Percentiles rank a stretch among this genome's conserved stretches.
Evolutionary conservation across 2,329 filamentous ascomycete species (phyloP).

Genomic region (Penicillium verrucosum): DNA sequence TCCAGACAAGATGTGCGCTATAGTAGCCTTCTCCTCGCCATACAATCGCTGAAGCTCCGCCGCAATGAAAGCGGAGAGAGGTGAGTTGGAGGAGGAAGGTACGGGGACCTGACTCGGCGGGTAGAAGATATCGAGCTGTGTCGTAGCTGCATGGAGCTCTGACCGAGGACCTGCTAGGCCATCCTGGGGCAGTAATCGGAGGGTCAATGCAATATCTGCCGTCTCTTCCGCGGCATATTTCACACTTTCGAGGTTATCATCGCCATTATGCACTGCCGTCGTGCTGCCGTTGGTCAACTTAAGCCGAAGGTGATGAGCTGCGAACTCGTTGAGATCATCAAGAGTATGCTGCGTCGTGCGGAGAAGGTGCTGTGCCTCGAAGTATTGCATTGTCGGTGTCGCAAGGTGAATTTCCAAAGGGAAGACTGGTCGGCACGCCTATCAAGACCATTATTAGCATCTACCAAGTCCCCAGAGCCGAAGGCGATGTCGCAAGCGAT

Average conservation of each 20-base stretch:
- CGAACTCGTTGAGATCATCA: constrained; percentile 82
- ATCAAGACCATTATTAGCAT: constrained; percentile 14
- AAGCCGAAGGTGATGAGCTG: constrained; percentile 75
- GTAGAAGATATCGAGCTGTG: constrained; percentile 75
- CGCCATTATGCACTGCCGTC: constrained; percentile 2
- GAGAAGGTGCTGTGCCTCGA: constrained; percentile 70
- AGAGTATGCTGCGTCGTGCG: constrained; percentile 80
- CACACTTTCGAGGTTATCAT: constrained; percentile 7
- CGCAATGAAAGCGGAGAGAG: constrained; percentile 73
- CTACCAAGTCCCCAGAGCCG: background rate
- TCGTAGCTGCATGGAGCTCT: constrained; percentile 64
- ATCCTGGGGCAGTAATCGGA: constrained; percentile 62
- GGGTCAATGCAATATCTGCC: constrained; percentile 59
- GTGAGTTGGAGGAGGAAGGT: constrained; percentile 65
- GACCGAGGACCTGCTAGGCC: constrained; percentile 53
- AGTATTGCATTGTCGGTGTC: constrained; percentile 60
- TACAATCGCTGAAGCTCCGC: constrained; percentile 74
- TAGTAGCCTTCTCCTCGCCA: constrained; percentile 81
- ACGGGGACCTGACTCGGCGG: constrained; percentile 65
- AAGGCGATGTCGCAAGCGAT: constrained; percentile 9
- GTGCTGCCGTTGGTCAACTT: constrained; percentile 51
- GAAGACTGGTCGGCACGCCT: constrained; percentile 87
- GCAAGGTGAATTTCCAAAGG: constrained; percentile 79
- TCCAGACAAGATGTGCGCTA: constrained; percentile 68
- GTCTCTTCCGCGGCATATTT: constrained; percentile 19